These are phyloP conservation scores for Saccharomyces jurei DNA, from an alignment of 805 yeast genomes.

Conservation along the genomic window DNA sequence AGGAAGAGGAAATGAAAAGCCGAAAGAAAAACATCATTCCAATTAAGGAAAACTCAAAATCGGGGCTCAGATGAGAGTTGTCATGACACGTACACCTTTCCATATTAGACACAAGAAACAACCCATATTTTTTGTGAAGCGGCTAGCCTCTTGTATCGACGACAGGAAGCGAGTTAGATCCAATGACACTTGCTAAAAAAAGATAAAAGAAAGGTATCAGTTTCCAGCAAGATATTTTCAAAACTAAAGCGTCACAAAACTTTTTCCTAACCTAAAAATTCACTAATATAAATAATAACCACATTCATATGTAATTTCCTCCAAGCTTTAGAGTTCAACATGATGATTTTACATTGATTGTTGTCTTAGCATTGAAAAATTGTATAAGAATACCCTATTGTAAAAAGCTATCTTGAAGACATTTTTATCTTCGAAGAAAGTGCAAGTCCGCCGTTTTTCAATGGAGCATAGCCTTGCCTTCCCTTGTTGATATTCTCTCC, in stretches of 20 bases:
- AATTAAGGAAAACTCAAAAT: neutral
- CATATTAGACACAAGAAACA: neutral
- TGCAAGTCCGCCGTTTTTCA: neutral
- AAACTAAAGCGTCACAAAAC: neutral
- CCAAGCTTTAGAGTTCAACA: neutral
- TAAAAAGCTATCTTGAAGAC: neutral
- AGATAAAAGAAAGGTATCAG: neutral
- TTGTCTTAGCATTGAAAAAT: neutral
- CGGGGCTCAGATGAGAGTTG: neutral
- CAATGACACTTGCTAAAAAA: neutral
- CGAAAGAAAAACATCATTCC: neutral
- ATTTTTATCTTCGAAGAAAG: neutral
- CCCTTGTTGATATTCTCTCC: neutral
- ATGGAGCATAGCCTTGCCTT: neutral
- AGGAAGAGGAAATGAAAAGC: neutral
- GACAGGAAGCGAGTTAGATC: neutral
- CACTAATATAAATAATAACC: neutral
- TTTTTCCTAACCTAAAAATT: neutral
- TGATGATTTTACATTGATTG: neutral
- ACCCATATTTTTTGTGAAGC: neutral
- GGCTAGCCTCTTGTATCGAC: neutral
- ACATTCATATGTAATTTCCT: neutral
- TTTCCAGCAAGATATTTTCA: neutral
- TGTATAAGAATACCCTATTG: neutral
- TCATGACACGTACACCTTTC: neutral